Evolutionary conservation across 257 asterid genomes (phyloP).

Genomic region (Coffea eugenioides): DNA sequence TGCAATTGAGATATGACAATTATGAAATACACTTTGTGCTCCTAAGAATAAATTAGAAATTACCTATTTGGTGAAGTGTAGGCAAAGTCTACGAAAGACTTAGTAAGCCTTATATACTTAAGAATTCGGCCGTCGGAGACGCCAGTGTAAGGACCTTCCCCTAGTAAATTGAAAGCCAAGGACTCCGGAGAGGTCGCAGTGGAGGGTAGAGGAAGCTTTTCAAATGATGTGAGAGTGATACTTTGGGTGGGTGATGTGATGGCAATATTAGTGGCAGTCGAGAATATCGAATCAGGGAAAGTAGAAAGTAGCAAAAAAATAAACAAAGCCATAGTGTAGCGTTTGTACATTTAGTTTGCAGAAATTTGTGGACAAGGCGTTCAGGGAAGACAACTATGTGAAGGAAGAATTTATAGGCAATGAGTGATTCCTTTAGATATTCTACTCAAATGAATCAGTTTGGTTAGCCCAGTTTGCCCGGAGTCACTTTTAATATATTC

Average conservation of each 20-base stretch:
- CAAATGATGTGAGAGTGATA: neutral
- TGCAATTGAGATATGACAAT: too few relatives aligned
- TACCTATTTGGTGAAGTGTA: neutral
- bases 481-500: too few relatives aligned
- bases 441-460: too few relatives aligned
- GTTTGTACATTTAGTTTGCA: neutral
- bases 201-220: neutral
- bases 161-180: neutral
- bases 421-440: too few relatives aligned
- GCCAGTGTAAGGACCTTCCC: neutral
- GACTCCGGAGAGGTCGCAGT: neutral
- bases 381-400: neutral
- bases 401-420: neutral
- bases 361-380: too few relatives aligned
- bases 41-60: too few relatives aligned
- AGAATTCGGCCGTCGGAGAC: neutral
- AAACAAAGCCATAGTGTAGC: neutral
- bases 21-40: too few relatives aligned
- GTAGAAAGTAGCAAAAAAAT: neutral
- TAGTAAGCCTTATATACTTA: neutral
- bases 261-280: neutral
- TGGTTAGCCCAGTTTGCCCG: too few relatives aligned
- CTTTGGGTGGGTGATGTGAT: neutral
- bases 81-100: neutral
- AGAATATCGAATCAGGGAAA: neutral